Evolutionary conservation across 495 filamentous ascomycete genomes (phyloP).

Genomic region (Neurospora sp.): DNA sequence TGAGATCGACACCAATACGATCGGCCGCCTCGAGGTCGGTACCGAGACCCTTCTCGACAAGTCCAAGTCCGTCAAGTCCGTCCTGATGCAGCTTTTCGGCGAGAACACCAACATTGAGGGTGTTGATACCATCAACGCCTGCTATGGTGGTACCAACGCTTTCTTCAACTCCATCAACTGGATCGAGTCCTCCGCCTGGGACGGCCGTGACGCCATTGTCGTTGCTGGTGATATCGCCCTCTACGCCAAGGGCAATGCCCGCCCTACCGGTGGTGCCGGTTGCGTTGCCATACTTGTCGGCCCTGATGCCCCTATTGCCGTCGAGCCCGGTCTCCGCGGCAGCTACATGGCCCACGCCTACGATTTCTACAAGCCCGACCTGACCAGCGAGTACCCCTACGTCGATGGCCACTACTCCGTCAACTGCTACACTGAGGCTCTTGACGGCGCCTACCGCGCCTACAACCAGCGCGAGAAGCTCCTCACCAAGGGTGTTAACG

Average conservation of each 20-base stretch:
- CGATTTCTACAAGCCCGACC: slow-evolving; percentile 98
- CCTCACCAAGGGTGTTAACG: slow-evolving; percentile 47
- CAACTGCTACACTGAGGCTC: slow-evolving; percentile 89
- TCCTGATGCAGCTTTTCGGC: slow-evolving; percentile 94
- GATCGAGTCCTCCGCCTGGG: slow-evolving; percentile 97
- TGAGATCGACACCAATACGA: slow-evolving; percentile 78
- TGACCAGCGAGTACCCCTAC: slow-evolving; percentile 94
- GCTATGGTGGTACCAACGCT: slow-evolving; percentile 97
- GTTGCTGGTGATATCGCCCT: slow-evolving; percentile 95
- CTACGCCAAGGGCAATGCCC: slow-evolving; percentile 91
- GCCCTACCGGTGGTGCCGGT: slow-evolving; percentile 92
- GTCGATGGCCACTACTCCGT: slow-evolving; percentile 95
- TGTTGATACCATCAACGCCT: slow-evolving; percentile 93
- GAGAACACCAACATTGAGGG: slow-evolving; percentile 88
- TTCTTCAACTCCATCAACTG: slow-evolving; percentile 96
- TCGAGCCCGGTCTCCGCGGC: slow-evolving; percentile 87
- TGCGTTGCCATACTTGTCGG: slow-evolving; percentile 92
- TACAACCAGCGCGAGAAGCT: slow-evolving; percentile 77
- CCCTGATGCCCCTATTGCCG: slow-evolving; percentile 80
- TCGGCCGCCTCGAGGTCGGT: slow-evolving; percentile 93
- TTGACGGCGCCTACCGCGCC: slow-evolving; percentile 91
- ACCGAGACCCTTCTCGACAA: slow-evolving; percentile 98
- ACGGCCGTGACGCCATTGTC: slow-evolving; percentile 88
- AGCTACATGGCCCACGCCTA: slow-evolving; percentile 92
- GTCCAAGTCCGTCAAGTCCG: slow-evolving; percentile 99